Base-by-base conservation (phyloP, 768 basidiomycete genomes). In the Rhodotorula sphaerocarpa region DNA sequence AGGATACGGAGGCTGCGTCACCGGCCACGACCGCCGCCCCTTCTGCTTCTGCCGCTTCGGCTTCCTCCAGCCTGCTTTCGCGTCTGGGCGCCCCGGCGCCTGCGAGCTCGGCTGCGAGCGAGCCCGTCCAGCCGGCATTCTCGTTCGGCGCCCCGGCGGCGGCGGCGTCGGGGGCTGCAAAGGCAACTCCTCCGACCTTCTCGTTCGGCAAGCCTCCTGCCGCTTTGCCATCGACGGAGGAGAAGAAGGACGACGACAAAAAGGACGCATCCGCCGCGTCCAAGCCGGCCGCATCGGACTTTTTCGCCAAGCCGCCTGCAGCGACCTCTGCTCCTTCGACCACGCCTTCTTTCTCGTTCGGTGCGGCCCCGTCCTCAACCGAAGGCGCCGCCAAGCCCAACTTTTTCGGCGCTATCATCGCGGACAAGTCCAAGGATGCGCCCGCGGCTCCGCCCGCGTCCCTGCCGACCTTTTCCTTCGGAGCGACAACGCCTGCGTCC, bases 391-490 rank as follows among this genome's bases (percentile, higher is more conserved):
- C 21, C 23, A 59, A 74, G 46, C 69, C 70, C 36, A 83, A 86
- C 70, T 90, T 90, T 75, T 90, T 92, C 76, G 79, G 80, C 28
- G 33, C 83, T 84, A 2, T 82, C 44, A 20, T 68, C 50, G 56
- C 44, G 23, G 56, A 59, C 27, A 61, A 57, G 42, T 21, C 34
- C 20, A 43, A 51, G 31, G 52, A 61, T 27, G 57, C 52, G 42
- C 21, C 33, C 21, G 44, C 42, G 25, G 53, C 31, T 36, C 10
- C 14, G 4, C 61, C 62, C 7, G 14, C 33, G 7, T 46, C 59
- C 0, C 23, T 48, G 2, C 52, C 63, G 39, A 25, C 59, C 5
- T 61, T 68, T 53, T 28, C 52, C 3, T 69, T 69, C 30, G 63
- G 59, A 28, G 43, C 36, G 14, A 23, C 41, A 2, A 25, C 50